These are phyloP conservation scores for Sesbania bispinosa DNA, from an alignment of 306 rosid genomes.

Conservation along the genomic window DNA sequence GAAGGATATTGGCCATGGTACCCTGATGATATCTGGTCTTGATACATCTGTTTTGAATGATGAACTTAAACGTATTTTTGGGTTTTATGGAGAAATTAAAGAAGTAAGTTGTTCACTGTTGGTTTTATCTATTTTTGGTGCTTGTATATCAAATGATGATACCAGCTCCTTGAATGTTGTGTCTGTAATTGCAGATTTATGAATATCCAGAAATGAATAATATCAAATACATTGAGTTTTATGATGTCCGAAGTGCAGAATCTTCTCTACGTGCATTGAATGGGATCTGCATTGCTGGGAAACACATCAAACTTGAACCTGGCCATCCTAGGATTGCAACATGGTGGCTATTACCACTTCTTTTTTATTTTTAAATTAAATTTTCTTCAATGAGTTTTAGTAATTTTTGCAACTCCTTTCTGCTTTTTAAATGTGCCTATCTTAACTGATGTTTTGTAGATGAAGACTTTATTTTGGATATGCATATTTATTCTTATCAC, in stretches of 20 bases:
- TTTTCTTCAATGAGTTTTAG: background rate
- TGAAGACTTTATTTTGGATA: background rate
- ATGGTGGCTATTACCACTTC: constrained; percentile 39
- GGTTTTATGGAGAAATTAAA: constrained; percentile 74
- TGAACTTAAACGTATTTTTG: constrained; percentile 58
- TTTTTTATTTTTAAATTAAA: background rate
- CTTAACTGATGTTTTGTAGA: background rate
- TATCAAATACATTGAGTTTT: constrained; percentile 59
- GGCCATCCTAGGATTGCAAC: constrained; percentile 48
- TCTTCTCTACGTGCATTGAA: constrained; percentile 58
- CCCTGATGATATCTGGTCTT: constrained; percentile 59
- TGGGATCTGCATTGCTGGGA: constrained; percentile 64
- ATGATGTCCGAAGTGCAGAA: constrained; percentile 76
- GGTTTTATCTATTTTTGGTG: constrained; percentile 19
- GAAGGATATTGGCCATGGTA: constrained; percentile 71
- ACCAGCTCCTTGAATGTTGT: background rate
- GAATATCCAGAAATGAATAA: constrained; percentile 51
- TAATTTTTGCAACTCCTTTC: constrained; percentile 8
- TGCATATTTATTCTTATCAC: constrained; percentile 8
- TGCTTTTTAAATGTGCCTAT: constrained; percentile 1
- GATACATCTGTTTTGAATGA: constrained; percentile 68
- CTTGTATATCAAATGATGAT: background rate
- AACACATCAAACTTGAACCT: constrained; percentile 71
- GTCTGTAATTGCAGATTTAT: constrained; percentile 48
- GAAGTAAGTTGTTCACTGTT: constrained; percentile 46